Evolutionary conservation across 2,329 filamentous ascomycete species (phyloP).

Genomic region (Paraphaeosphaeria sporulosa): DNA sequence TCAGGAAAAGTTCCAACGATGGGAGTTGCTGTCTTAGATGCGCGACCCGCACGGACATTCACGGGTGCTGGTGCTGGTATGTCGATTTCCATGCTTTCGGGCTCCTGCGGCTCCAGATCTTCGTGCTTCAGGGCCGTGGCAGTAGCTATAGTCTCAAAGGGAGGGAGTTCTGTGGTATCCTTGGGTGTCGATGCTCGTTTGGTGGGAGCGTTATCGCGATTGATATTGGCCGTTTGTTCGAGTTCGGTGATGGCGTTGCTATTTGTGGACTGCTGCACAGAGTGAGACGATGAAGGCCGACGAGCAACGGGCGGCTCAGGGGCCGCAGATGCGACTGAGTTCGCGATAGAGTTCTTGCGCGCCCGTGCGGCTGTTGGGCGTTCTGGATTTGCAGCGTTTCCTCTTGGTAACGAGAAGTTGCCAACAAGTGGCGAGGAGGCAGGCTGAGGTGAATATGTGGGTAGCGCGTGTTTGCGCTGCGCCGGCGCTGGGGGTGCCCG

Average conservation of each 20-base stretch:
- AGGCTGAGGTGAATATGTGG: conserved; percentile 71
- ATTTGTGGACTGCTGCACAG: conserved; percentile 34
- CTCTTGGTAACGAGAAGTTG: conserved; percentile 67
- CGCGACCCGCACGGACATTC: conserved; percentile 49
- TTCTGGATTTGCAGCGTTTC: conserved; percentile 51
- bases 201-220: conserved; percentile 30
- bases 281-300: conserved; percentile 49
- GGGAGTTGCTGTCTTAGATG: conserved; percentile 59
- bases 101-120: conserved; percentile 55
- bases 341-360: conserved; percentile 72
- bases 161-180: conserved; percentile 33
- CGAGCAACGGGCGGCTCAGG: conserved; percentile 52
- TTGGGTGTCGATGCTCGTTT: conserved; percentile 42
- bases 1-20: conserved; percentile 54
- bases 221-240: conserved; percentile 40
- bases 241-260: conserved; percentile 43
- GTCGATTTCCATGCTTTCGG: conserved; percentile 49
- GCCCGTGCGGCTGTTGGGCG: conserved; percentile 74
- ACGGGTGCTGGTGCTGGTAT: conserved; percentile 36
- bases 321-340: conserved; percentile 56
- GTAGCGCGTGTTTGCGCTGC: conserved; percentile 73
- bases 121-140: conserved; percentile 58
- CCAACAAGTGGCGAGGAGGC: conserved; percentile 79
- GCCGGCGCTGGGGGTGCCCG: conserved; percentile 71
- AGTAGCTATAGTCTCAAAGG: conserved; percentile 56